phyloP scores from a whole-genome alignment of 2,329 filamentous ascomycete species.

The Paraphaeosphaeria sporulosa region DNA sequence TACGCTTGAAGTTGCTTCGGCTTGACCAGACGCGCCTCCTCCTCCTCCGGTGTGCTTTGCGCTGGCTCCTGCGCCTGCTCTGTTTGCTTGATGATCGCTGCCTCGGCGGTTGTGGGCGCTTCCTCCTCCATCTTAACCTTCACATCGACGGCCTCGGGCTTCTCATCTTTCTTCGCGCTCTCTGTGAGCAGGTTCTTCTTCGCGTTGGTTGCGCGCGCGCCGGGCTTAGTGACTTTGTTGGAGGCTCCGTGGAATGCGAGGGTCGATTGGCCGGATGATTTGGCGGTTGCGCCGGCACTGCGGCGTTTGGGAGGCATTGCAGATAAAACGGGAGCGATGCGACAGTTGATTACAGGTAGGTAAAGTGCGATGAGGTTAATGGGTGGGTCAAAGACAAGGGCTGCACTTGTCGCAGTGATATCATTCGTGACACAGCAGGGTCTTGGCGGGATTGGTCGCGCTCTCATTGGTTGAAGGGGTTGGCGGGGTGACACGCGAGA shows the following conservation, averaged over 20 bases:
- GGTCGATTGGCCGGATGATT: slow-evolving; percentile 63
- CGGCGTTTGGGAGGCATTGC: slow-evolving; percentile 57
- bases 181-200: slow-evolving; percentile 52
- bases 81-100: slow-evolving; percentile 49
- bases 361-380: slow-evolving; percentile 14
- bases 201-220: slow-evolving; percentile 43
- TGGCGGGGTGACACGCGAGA: slow-evolving; percentile 34
- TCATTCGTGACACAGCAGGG: slow-evolving; percentile 25
- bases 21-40: slow-evolving; percentile 69
- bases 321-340: slow-evolving; percentile 12
- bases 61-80: slow-evolving; percentile 38
- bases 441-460: slow-evolving; percentile 29
- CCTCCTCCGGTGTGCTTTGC: slow-evolving; percentile 52
- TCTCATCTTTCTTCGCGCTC: slow-evolving; percentile 36
- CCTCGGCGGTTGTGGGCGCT: slow-evolving; percentile 50
- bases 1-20: slow-evolving; percentile 77
- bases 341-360: background rate
- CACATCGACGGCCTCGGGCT: slow-evolving; percentile 29
- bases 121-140: slow-evolving; percentile 19
- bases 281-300: slow-evolving; percentile 51
- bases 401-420: slow-evolving; percentile 30
- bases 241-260: slow-evolving; percentile 67
- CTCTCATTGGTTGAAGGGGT: slow-evolving; percentile 30
- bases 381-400: slow-evolving; percentile 19
- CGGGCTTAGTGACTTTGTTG: slow-evolving; percentile 66